Conservation (phyloP, 257 asterid species). For the Thymus quinquecostatus region DNA sequence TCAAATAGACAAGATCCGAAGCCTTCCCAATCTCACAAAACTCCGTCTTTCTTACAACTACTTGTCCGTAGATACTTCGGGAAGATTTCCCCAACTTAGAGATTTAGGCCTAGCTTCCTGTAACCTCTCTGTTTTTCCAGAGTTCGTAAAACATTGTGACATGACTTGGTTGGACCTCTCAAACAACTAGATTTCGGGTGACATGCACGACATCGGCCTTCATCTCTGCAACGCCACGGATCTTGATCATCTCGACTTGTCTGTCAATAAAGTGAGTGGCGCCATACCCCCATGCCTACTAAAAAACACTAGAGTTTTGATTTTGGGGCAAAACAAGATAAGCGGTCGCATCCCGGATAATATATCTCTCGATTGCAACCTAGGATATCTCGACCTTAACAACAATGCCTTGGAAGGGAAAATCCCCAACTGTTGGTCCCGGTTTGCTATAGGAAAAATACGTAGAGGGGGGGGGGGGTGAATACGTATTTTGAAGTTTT, state of each 20-base stretch:
- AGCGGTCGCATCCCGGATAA: not conserved
- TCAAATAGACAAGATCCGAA: not conserved
- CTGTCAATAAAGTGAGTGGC: constrained; percentile 25
- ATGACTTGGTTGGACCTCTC: not conserved
- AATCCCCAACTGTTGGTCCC: constrained; percentile 35
- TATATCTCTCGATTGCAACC: not conserved
- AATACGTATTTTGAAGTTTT: too few species aligned
- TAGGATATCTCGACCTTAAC: not conserved
- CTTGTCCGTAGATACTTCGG: constrained; percentile 27
- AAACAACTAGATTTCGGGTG: not conserved
- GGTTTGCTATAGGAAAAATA: too few species aligned
- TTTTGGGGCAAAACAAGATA: not conserved
- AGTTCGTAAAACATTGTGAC: not conserved
- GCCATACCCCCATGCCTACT: constrained; percentile 23
- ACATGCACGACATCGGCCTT: too few species aligned
- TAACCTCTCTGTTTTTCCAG: not conserved
- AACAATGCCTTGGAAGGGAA: constrained; percentile 25
- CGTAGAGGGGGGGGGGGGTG: too few species aligned
- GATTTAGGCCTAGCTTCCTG: constrained; percentile 17
- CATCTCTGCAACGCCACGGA: not conserved
- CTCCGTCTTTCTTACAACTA: constrained; percentile 49
- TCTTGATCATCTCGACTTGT: constrained; percentile 35
- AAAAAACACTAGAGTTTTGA: not conserved
- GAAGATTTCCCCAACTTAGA: not conserved
- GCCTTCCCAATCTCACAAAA: not conserved